These are phyloP conservation scores for Carex myosuroides DNA, from an alignment of 176 grass and related monocot genomes.

Conservation along the genomic window DNA sequence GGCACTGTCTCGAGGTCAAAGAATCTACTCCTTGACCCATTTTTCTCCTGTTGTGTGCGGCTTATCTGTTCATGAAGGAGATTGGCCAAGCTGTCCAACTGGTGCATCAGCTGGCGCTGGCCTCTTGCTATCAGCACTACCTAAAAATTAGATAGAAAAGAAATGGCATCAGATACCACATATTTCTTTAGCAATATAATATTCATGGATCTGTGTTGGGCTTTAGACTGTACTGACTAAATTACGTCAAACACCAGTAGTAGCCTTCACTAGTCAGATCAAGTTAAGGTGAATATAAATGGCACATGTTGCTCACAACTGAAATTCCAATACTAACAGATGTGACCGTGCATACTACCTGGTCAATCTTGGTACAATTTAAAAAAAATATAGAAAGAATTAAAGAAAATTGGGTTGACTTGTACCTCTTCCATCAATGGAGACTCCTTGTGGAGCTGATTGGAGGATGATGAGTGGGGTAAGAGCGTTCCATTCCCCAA, in stretches of 20 bases:
- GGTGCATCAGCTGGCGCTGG: constrained; percentile 80
- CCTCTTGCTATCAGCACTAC: constrained; percentile 59
- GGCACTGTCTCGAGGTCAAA: constrained; percentile 35
- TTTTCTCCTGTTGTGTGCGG: constrained; percentile 36
- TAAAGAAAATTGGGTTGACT: background rate
- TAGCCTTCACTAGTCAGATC: background rate
- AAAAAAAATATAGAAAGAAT: background rate
- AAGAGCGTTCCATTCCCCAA: constrained; percentile 81
- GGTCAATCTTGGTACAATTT: background rate
- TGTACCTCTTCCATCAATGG: constrained; percentile 77
- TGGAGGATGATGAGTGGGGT: constrained; percentile 66
- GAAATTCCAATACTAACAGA: background rate
- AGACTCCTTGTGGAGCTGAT: constrained; percentile 75
- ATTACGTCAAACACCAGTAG: background rate
- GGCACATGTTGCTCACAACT: background rate
- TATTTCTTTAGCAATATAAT: background rate
- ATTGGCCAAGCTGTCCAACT: constrained; percentile 70
- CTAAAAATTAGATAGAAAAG: constrained; percentile 34
- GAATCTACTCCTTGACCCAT: constrained; percentile 19
- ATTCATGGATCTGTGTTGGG: background rate
- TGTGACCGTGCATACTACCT: background rate
- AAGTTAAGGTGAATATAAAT: background rate
- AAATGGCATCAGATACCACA: background rate
- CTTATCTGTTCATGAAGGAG: constrained; percentile 62
- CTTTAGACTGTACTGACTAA: background rate